These are phyloP conservation scores for Lachancea sp. DNA, from an alignment of 805 yeast species.

Conservation along the genomic window DNA sequence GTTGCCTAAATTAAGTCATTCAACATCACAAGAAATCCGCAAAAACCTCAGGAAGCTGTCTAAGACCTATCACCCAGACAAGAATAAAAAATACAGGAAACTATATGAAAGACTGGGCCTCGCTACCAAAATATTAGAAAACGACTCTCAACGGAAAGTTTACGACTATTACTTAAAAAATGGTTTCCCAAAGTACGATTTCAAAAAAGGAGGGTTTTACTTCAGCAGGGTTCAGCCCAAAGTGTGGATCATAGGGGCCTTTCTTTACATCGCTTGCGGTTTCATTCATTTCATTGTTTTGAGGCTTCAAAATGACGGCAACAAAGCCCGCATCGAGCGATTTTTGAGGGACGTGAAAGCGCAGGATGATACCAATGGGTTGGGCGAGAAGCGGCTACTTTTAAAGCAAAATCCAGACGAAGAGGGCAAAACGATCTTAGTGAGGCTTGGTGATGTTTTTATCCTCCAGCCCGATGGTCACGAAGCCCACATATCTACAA, in stretches of 20 bases:
- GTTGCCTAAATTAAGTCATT: conserved; percentile 35
- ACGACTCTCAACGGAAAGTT: conserved; percentile 51
- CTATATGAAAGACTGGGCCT: conserved; percentile 68
- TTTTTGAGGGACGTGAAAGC: conserved; percentile 47
- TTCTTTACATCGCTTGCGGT: conserved; percentile 47
- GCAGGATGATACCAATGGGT: conserved; percentile 52
- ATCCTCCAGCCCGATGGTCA: conserved; percentile 41
- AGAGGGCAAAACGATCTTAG: conserved; percentile 46
- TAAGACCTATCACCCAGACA: conserved; percentile 80
- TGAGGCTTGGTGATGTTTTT: conserved; percentile 55
- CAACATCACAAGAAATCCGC: conserved; percentile 48
- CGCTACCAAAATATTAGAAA: conserved; percentile 67
- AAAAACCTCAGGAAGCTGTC: conserved; percentile 68
- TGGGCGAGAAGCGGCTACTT: conserved; percentile 42
- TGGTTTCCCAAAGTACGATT: conserved; percentile 84
- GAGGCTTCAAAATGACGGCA: conserved; percentile 48
- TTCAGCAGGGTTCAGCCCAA: conserved; percentile 63
- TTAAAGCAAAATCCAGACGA: conserved; percentile 38
- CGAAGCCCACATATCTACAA: conserved; percentile 39
- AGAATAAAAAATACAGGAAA: conserved; percentile 44
- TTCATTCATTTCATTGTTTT: conserved; percentile 53
- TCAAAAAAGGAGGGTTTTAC: conserved; percentile 50
- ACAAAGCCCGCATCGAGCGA: conserved; percentile 47
- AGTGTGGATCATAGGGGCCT: conserved; percentile 44
- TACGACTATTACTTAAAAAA: conserved; percentile 78